These are phyloP conservation scores for Saraca asoca DNA, from an alignment of 331 rosid genomes.

Conservation along the genomic window DNA sequence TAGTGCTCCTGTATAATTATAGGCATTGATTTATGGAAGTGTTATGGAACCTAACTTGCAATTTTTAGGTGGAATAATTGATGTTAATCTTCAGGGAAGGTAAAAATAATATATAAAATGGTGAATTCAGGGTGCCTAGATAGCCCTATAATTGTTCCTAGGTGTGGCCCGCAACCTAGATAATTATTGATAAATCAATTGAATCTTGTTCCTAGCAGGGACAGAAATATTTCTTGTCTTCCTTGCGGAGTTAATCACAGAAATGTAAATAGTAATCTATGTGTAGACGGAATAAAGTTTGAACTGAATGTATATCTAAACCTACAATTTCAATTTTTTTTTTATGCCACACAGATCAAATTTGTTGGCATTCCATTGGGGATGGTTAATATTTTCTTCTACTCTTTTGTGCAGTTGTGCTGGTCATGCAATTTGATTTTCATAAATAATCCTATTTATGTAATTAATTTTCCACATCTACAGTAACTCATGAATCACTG, in stretches of 20 bases:
- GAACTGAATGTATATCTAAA: constrained; percentile 13
- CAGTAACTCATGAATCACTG: constrained; percentile 87
- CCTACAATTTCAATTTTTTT: constrained; percentile 20
- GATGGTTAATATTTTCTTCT: constrained; percentile 7
- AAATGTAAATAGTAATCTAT: neutral
- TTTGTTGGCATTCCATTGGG: constrained; percentile 12
- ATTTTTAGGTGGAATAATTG: no score
- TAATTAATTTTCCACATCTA: constrained; percentile 31
- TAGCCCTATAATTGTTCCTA: neutral
- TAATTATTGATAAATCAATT: neutral
- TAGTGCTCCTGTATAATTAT: neutral
- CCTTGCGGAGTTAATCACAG: neutral
- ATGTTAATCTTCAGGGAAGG: no score
- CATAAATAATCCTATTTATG: constrained; percentile 29
- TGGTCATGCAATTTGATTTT: no score
- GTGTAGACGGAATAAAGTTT: neutral
- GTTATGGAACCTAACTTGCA: neutral
- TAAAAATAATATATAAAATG: no score
- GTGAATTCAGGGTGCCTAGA: neutral
- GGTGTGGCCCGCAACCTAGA: neutral
- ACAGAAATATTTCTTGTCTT: neutral
- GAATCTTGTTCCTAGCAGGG: neutral
- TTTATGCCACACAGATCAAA: neutral
- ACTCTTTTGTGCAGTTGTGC: constrained; percentile 5
- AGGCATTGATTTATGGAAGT: neutral